These are phyloP conservation scores for Hyaloscypha bicolor DNA, from an alignment of 495 filamentous ascomycete species.

Conservation along the genomic window DNA sequence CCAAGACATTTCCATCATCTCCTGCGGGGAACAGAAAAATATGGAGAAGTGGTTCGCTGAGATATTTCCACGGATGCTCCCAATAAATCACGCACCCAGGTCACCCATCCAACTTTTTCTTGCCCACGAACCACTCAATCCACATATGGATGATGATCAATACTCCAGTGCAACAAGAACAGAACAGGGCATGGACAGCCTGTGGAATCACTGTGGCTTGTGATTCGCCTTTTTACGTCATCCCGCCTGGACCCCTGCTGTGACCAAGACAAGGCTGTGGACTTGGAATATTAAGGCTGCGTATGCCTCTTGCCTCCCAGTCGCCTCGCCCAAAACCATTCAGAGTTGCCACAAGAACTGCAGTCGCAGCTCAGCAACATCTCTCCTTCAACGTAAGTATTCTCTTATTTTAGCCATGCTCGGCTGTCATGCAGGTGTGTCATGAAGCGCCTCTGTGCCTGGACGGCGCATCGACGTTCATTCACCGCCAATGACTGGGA, in stretches of 20 bases:
- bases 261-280: neutral
- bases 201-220: neutral
- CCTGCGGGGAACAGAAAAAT: neutral
- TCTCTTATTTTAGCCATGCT: neutral
- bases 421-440: neutral
- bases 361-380: neutral
- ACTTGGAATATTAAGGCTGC: constrained; percentile 7
- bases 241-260: neutral
- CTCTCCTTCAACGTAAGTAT: neutral
- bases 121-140: neutral
- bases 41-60: neutral
- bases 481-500: constrained; percentile 4
- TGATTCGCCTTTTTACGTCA: constrained; percentile 5
- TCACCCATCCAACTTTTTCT: no score
- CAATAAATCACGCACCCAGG: neutral
- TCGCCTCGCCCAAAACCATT: neutral
- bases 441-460: constrained; percentile 5
- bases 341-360: neutral
- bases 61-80: neutral
- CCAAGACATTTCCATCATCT: neutral
- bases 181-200: neutral
- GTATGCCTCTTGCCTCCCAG: neutral
- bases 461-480: neutral
- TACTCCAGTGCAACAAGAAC: neutral
- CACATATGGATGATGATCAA: neutral